Evolutionary conservation across 345 rosid species (phyloP), one percentile per base, ranked within the genome.

Genomic region (Eucalyptus urophylla): DNA sequence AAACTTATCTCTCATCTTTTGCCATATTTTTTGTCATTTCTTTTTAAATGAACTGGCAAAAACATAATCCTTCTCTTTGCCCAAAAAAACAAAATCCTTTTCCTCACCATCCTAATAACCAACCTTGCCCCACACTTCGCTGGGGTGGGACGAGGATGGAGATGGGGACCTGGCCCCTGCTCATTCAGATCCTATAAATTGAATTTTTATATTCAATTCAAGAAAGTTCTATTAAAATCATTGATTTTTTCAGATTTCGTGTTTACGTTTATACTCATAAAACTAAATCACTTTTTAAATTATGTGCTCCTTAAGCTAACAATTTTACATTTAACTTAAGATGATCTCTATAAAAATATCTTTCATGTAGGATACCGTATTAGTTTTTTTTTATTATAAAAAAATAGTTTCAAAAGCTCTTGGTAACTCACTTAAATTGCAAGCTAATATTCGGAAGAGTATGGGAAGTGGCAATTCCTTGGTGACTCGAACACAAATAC

Each of bases 321-420:
- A n/a, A n/a, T n/a, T n/a, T n/a, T n/a, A n/a, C n/a, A n/a, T n/a
- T n/a, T n/a, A n/a, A n/a, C n/a, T n/a, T n/a, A n/a, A n/a, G n/a
- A n/a, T n/a, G n/a, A n/a, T n/a, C n/a, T n/a, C n/a, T n/a, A n/a
- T n/a, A n/a, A n/a, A n/a, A n/a, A n/a, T n/a, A n/a, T n/a, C n/a
- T n/a, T n/a, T n/a, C n/a, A n/a, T n/a, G n/a, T n/a, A n/a, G n/a
- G 37, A 33, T 33, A 33, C 37, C 37, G 3, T 33, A 33, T 33
- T 33, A 33, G 37, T 0, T 12, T 1, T 1, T n/a, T n/a, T n/a
- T n/a, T n/a, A n/a, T n/a, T n/a, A n/a, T n/a, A 62, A 62, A 14
- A 14, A n/a, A 65, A 3, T n/a, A 65, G 76, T 7, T 14, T 49
- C 15, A 13, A 67, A 4, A n/a, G 31, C 40, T 7, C 76, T n/a